Base-by-base conservation (phyloP, 345 rosid species). In the Anastatica hierochuntica region DNA sequence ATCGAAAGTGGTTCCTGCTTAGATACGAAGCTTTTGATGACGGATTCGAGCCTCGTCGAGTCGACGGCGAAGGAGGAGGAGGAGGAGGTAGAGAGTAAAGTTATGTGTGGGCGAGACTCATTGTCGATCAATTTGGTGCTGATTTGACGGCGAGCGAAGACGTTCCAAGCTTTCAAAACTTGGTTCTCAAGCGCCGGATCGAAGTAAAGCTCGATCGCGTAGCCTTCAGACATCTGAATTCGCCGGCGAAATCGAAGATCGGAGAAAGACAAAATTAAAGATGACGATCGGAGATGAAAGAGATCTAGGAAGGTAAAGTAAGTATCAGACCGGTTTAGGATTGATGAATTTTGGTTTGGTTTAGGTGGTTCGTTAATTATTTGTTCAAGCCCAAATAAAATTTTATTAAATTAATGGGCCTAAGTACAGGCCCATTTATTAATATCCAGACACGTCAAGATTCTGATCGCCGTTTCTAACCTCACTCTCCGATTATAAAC, bases 171-270 rank as follows among this genome's bases (percentile, higher is more conserved):
- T 77, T 94, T 88, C 66, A 85, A 60, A 39, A 85, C 94, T 73
- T 94, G 99, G 74, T 94, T 94, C 56, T 94, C 99, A 1, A 88
- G 88, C 0, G 97, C 95, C 0, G 97, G 94, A 49, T 94, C 99
- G 74, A 94, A 88, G 53, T 88, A 94, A 23, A 94, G 95, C 80
- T 94, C 97, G 73, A 94, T 82, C 40, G 95, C 82, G 72, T 72
- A 85, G 10, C 88, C 88, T 56, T 79, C 78, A 26, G 88, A 79
- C 94, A 84, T 84, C 70, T 75, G 51, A 53, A n/a, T 27, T n/a
- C 43, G 38, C 11, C 2, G n/a, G 10, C 8, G 11, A 18, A 33
- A 7, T 35, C 6, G 19, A 20, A 14, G 10, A 47, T 14, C 8
- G 21, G 8, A n/a, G 17, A 14, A 2, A 14, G 18, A n/a, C n/a